Evolutionary conservation across 202 grass and related monocot species (phyloP).

Genomic region (Schoenoplectus tabernaemontani): DNA sequence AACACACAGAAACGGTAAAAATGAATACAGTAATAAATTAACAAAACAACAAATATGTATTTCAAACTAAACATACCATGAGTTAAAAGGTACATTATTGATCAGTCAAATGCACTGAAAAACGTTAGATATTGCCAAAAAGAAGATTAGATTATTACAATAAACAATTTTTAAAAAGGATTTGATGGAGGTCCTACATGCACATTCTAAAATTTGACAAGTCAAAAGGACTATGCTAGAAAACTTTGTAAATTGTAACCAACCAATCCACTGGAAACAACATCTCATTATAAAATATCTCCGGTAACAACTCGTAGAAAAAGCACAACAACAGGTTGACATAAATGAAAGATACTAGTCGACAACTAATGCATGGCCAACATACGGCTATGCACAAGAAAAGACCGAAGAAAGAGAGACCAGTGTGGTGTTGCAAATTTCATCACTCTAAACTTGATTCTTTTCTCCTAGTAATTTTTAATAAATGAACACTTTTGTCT

Average conservation of each 20-base stretch:
- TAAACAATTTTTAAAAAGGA: not conserved
- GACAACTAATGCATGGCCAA: not conserved
- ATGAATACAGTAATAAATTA: not conserved
- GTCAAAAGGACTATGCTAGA: not conserved
- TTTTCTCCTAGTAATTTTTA: too few relatives aligned
- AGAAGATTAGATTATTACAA: not conserved
- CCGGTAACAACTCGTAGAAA: not conserved
- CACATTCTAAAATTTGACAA: not conserved
- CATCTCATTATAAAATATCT: not conserved
- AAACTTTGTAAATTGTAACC: not conserved
- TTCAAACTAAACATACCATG: not conserved
- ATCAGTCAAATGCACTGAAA: not conserved
- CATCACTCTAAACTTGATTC: too few relatives aligned
- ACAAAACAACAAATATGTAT: not conserved
- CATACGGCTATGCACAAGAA: not conserved
- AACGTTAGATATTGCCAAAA: not conserved
- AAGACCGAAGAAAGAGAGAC: not conserved
- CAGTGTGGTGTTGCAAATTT: not conserved
- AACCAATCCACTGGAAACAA: constrained; percentile 23
- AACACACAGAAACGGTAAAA: not conserved
- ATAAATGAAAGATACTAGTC: not conserved
- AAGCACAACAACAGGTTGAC: not conserved
- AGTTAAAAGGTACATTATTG: not conserved
- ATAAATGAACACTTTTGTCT: too few relatives aligned
- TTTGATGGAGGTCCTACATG: not conserved